Conservation (phyloP, 208 protist species). For the Trichomonas vaginalis region DNA sequence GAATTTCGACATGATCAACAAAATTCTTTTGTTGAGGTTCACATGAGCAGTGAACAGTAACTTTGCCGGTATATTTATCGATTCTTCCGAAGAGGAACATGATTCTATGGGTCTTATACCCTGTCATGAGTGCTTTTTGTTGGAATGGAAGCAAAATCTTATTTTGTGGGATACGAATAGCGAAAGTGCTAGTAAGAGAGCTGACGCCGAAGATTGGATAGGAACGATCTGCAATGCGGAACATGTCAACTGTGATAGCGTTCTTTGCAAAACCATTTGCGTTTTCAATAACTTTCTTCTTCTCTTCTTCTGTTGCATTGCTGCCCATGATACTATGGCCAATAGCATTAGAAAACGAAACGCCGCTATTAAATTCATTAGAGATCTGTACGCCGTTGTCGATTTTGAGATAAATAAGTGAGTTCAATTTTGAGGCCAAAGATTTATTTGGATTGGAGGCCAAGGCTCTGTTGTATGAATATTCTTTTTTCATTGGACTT, state of each 20-base stretch:
- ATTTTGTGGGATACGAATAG: background rate
- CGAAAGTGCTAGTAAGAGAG: background rate
- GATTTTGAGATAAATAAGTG: background rate
- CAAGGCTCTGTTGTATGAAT: background rate
- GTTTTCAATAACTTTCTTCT: background rate
- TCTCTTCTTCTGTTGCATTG: background rate
- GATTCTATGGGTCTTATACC: background rate
- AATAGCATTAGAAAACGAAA: background rate
- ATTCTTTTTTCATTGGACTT: background rate
- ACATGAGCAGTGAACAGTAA: background rate
- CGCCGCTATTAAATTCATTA: background rate
- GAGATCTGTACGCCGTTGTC: background rate
- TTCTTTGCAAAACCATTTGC: background rate
- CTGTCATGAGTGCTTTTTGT: background rate
- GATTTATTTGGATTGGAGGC: no score
- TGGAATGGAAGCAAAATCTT: background rate
- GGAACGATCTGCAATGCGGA: background rate
- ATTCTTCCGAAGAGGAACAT: background rate
- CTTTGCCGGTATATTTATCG: background rate
- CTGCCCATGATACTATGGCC: background rate
- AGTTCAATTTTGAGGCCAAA: background rate
- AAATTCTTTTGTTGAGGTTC: background rate
- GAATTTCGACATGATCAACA: background rate
- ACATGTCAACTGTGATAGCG: background rate
- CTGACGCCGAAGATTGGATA: background rate